Conservation (phyloP, 768 basidiomycete genomes). For the Boletus patriciae region DNA sequence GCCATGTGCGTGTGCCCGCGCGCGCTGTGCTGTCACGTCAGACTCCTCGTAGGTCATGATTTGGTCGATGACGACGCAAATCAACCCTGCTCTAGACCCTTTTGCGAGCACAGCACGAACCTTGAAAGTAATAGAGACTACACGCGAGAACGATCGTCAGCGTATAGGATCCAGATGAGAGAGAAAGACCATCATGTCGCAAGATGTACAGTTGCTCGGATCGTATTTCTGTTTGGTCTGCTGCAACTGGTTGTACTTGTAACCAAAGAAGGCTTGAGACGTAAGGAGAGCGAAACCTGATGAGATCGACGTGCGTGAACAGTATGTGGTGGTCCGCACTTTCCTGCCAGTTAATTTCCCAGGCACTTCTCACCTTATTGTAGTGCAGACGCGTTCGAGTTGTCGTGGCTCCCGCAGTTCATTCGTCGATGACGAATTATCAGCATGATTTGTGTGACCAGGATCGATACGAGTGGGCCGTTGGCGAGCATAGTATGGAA, state of each 20-base stretch:
- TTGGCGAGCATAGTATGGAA: no score
- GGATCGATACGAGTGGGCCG: no score
- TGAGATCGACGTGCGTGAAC: not conserved
- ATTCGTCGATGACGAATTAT: no score
- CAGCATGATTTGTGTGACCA: no score
- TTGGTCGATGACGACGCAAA: no score
- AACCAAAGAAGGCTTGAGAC: slow-evolving; percentile 17
- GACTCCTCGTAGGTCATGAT: no score
- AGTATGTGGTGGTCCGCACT: not conserved
- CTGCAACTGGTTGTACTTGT: slow-evolving; percentile 15
- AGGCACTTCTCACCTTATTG: no score
- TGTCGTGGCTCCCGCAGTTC: no score
- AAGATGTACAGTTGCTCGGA: slow-evolving; percentile 9
- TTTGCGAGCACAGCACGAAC: not conserved
- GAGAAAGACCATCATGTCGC: not conserved
- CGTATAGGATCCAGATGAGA: not conserved
- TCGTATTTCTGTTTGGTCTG: slow-evolving; percentile 18
- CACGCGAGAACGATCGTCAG: not conserved
- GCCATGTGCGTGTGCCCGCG: no score
- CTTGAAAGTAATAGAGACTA: slow-evolving; percentile 19
- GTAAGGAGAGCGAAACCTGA: not conserved
- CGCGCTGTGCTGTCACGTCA: no score
- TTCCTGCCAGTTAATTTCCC: slow-evolving; percentile 16
- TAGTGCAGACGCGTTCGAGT: no score
- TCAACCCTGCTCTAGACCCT: not conserved